Evolutionary conservation across 2,329 filamentous ascomycete genomes (phyloP), one percentile per base, ranked within the genome.

Genomic region (Colletotrichum karsti): DNA sequence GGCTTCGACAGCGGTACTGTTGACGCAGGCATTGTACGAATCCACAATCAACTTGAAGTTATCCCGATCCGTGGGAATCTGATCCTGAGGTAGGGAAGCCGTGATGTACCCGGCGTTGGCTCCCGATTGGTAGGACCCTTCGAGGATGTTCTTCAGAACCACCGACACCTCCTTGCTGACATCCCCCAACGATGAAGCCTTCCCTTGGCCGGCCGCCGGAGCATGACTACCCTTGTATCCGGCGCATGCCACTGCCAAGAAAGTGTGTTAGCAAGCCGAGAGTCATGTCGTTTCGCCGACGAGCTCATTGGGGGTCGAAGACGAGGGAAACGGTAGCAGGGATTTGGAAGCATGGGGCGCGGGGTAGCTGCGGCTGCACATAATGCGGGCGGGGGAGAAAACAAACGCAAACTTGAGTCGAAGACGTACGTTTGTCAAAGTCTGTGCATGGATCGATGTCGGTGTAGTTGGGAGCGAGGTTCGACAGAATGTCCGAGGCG

Each of bases 11-110:
- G 79, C 77, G 5, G 85, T 81, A 73, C 90, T 86, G 72, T 93
- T 84, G 77, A 92, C 84, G 74, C 92, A 94, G 41, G 90, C 86
- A 69, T 88, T 79, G 73, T 93, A 93, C 1, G 85, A 87, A 56
- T 84, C 78, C 74, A 91, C 87, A 72, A 93, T 79, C 76, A 91
- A 90, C 69, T 87, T 78, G 74, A 93, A 93, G 73, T 92, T 93
- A 24, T 85, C 77, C 72, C 87, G 81, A 67, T 91, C 88, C 10
- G 50, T 24, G 1, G 81, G 78, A 4, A 81, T 82, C 37, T 82
- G 80, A 9, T 80, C 74, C 81, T 84, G 46, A 70, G 24, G 9
- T 30, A 65, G 15, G 42, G 62, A 22, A 72, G 8, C 70, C 62
- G 61, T 76, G 72, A 54, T 70, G 63, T 46, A 46, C 70, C 75